Conservation (phyloP, 148 eudicot species). For the Persicaria maculosa region DNA sequence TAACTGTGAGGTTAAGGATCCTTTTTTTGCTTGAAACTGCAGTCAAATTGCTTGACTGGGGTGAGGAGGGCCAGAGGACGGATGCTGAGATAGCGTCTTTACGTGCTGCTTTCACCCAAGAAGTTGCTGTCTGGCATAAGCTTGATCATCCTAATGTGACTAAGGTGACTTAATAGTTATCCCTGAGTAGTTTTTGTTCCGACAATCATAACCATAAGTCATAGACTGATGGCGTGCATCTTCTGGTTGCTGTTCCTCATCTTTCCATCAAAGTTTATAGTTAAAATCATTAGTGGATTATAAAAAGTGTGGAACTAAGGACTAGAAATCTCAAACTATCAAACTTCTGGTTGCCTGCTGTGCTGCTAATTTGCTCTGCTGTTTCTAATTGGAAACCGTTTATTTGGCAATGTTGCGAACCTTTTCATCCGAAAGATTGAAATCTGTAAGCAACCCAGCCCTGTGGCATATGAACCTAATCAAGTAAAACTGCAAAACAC, state of each 20-base stretch:
- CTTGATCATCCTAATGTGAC: conserved; percentile 98
- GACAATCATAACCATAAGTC: neutral
- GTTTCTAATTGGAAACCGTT: neutral
- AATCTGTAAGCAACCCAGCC: neutral
- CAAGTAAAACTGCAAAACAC: neutral
- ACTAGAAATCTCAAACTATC: neutral
- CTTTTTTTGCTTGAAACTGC: conserved; percentile 15
- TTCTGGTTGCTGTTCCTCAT: neutral
- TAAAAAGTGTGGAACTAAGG: neutral
- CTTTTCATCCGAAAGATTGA: neutral
- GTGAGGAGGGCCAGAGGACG: conserved; percentile 81
- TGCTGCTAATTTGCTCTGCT: too few relatives aligned
- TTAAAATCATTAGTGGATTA: too few relatives aligned
- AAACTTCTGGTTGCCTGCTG: neutral
- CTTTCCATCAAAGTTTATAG: neutral
- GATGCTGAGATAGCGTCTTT: conserved; percentile 61
- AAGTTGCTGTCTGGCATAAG: conserved; percentile 93
- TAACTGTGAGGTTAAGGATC: neutral
- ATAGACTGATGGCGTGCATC: neutral
- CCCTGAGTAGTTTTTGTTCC: neutral
- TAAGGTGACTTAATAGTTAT: conserved; percentile 34
- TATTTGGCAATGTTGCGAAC: neutral
- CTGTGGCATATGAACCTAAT: neutral
- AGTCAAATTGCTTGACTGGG: conserved; percentile 95
- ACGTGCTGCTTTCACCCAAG: conserved; percentile 75